Evolutionary conservation across 805 yeast species (phyloP), one percentile per base, ranked within the genome.

Genomic region (Candida railenensis): DNA sequence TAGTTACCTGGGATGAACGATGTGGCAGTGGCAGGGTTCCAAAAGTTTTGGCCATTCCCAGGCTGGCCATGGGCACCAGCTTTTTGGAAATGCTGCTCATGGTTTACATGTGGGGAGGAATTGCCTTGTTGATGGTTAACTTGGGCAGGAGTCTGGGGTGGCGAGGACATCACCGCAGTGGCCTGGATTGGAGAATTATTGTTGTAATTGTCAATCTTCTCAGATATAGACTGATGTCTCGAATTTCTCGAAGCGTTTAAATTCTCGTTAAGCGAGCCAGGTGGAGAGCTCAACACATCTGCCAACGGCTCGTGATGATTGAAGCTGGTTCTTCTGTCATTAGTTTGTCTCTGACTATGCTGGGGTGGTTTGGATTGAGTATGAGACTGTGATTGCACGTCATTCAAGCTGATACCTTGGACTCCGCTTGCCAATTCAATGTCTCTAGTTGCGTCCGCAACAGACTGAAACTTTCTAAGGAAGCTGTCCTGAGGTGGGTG

Each of bases 391-490:
- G 37, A 18, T 16, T 15, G 8, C 12, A 9, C 37, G 16, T 12
- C 33, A 18, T 34, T 38, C 34, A 71, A 54, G 8, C 72, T 61
- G 22, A 71, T 45, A 4, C 71, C 60, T n/a, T 74, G 73, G 45
- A 79, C 56, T 11, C 74, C 76, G 44, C 69, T 68, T 18, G 76
- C 57, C 12, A 75, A 53, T 53, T 83, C 88, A 39, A 82, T 71
- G 53, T 83, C 89, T 55, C 85, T 71, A 0, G 89, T 83, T 41
- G 85, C 84, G 47, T 83, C 88, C 4, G 86, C 84, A 15, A 83
- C 84, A 2, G 81, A 69, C 4, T 84, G 70, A 56, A 83, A 83
- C 62, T 82, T 82, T 51, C 80, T 83, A 50, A 83, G 65, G 55
- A 83, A 83, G 42, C 78, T 69, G 16, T 69, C 76, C 45, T 66